Evolutionary conservation across 2,329 filamentous ascomycete species (phyloP).

Genomic region (Colletotrichum siamense): DNA sequence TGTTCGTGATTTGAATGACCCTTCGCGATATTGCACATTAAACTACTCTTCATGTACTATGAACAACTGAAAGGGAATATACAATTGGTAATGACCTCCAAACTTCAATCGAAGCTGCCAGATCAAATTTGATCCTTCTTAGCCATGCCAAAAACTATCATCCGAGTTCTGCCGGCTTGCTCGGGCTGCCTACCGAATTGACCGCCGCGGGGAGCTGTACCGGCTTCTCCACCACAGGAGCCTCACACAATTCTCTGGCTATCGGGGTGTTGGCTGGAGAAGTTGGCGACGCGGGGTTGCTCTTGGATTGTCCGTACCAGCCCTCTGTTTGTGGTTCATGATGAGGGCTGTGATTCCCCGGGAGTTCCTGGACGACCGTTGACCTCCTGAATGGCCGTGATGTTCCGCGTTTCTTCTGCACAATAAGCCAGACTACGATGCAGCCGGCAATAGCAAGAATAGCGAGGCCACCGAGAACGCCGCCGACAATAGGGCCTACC

Average conservation of each 20-base stretch:
- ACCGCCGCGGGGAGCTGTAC: not conserved
- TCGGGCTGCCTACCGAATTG: not conserved
- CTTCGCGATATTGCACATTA: not conserved
- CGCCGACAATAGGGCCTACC: not conserved
- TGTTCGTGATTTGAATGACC: not conserved
- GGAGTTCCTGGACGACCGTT: not conserved
- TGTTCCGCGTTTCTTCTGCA: not conserved
- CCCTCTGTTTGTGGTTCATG: not conserved
- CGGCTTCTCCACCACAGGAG: not conserved
- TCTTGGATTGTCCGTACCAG: not conserved
- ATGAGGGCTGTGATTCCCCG: not conserved
- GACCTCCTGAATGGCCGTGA: not conserved
- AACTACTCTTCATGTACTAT: not conserved
- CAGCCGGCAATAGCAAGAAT: not conserved
- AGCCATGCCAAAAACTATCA: not conserved
- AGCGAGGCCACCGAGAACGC: not conserved
- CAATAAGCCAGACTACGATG: not conserved
- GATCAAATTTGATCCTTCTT: not conserved
- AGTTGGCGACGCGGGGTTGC: not conserved
- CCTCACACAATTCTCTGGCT: not conserved
- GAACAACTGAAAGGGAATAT: not conserved
- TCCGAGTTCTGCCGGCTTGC: slow-evolving; percentile 4
- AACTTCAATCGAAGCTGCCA: not conserved
- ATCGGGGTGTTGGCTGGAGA: not conserved
- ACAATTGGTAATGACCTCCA: not conserved